phyloP scores from a whole-genome alignment of 345 rosid genomes.

The Eucalyptus pauciflora region DNA sequence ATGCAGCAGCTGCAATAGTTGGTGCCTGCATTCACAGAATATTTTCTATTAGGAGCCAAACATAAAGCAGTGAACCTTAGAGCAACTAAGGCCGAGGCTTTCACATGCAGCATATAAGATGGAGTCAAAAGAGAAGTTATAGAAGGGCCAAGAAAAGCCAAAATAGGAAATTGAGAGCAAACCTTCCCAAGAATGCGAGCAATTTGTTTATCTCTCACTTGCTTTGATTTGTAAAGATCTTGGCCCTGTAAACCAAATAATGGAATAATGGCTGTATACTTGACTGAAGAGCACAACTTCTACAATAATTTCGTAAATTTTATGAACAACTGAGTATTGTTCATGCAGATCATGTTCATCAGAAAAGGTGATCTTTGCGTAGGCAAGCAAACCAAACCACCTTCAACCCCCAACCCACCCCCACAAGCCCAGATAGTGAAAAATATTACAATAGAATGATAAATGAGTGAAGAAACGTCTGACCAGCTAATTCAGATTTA shows the following conservation, averaged over 20 bases:
- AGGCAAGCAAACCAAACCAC: neutral
- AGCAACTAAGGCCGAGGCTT: neutral
- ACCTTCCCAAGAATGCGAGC: slow-evolving; percentile 94
- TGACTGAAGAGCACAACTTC: neutral
- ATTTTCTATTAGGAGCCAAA: neutral
- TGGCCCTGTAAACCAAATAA: slow-evolving; percentile 39
- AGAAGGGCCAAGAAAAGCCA: neutral
- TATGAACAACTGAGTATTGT: neutral
- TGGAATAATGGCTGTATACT: neutral
- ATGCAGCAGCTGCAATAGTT: slow-evolving; percentile 95
- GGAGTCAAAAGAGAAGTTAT: neutral
- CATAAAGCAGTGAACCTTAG: neutral
- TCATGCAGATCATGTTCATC: neutral
- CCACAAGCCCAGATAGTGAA: neutral
- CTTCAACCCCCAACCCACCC: neutral
- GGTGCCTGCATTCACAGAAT: slow-evolving; percentile 44
- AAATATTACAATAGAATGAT: neutral
- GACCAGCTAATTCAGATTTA: neutral
- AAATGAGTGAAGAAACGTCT: neutral
- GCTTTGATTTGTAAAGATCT: slow-evolving; percentile 71
- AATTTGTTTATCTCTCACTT: slow-evolving; percentile 90
- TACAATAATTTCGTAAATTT: neutral
- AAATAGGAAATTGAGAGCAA: neutral
- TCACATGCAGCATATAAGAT: neutral
- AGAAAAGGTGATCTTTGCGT: neutral